Base-by-base conservation (phyloP, 768 basidiomycete species). In the Lactarius sp. region DNA sequence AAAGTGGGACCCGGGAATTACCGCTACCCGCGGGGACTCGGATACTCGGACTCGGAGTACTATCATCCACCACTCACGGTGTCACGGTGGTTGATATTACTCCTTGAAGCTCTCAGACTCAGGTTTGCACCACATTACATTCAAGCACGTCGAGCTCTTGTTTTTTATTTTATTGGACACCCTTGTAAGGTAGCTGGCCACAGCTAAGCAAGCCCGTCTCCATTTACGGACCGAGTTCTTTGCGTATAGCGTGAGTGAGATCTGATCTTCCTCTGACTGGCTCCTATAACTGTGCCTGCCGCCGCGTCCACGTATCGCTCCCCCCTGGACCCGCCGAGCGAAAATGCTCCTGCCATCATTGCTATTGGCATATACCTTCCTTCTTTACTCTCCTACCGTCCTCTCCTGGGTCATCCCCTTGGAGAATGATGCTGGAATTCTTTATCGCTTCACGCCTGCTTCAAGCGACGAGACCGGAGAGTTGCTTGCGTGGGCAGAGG, bases 401-500 rank as follows among this genome's bases (percentile, higher is more conserved):
- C n/a, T 41, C 39, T 55, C 53, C n/a, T 46, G 36, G 27, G 64
- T 54, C 4, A 13, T 51, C 49, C 58, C 64, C 18, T 5, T 54
- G 7, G 31, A 36, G 14, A n/a, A 20, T 46, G 10, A 51, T 4
- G 49, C 4, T n/a, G 64, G 64, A 0, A 18, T 65, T 14, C 59
- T 65, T 34, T 60, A 65, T 47, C 64, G 64, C 49, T 65, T 65
- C 53, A 50, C 54, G 33, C 49, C 59, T 8, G 16, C 33, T 39
- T 60, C 54, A 20, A 46, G 33, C 13, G 60, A 60, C 4, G 59
- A 65, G 34, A 56, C 42, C 1, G 54, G 60, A 7, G 50, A 55
- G 18, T 47, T 65, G 6, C 64, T 65, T 33, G 54, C 64, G n/a
- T 65, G 64, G 64, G 64, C 64, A n/a, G 50, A 55, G 64, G 64